Percentiles rank a stretch among this genome's conserved stretches.
Conservation (phyloP, 176 grass and related monocot species). For the Puccinellia tenuiflora region DNA sequence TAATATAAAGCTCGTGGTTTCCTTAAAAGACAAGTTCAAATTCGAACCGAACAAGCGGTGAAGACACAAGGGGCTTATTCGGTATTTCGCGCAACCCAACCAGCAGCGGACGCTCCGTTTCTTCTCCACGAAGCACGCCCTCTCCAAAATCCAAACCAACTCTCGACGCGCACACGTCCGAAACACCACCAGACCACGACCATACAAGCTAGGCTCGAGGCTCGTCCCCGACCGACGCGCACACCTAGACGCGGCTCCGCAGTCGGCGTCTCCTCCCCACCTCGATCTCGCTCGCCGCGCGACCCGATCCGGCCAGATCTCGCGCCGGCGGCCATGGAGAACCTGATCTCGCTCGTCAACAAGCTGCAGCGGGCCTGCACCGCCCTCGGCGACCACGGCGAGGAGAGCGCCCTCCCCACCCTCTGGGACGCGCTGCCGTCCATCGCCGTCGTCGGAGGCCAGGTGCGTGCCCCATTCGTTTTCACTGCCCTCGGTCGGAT, state of each 20-base stretch:
- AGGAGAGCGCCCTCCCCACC: constrained; percentile 82
- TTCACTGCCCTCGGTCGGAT: constrained; percentile 3
- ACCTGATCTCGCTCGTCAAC: constrained; percentile 80
- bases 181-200: not conserved
- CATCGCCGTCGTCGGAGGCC: constrained; percentile 88
- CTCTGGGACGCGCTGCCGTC: constrained; percentile 90
- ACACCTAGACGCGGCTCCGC: constrained; percentile 23
- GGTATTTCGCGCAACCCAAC: not conserved
- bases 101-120: not conserved
- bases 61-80: not conserved
- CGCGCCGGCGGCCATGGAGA: constrained; percentile 55
- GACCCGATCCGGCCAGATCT: constrained; percentile 40
- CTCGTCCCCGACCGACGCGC: constrained; percentile 22
- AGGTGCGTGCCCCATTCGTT: constrained; percentile 33
- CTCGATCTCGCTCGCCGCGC: constrained; percentile 21
- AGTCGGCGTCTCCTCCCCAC: constrained; percentile 22
- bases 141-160: constrained; percentile 27
- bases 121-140: constrained; percentile 1
- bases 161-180: not conserved
- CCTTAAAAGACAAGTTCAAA: not conserved
- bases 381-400: constrained; percentile 84
- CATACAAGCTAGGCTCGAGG: not conserved
- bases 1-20: too few relatives aligned
- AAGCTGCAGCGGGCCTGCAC: constrained; percentile 93
- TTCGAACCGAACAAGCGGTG: not conserved